Conservation (phyloP, 257 asterid genomes). For the Nicotiana undulata region DNA sequence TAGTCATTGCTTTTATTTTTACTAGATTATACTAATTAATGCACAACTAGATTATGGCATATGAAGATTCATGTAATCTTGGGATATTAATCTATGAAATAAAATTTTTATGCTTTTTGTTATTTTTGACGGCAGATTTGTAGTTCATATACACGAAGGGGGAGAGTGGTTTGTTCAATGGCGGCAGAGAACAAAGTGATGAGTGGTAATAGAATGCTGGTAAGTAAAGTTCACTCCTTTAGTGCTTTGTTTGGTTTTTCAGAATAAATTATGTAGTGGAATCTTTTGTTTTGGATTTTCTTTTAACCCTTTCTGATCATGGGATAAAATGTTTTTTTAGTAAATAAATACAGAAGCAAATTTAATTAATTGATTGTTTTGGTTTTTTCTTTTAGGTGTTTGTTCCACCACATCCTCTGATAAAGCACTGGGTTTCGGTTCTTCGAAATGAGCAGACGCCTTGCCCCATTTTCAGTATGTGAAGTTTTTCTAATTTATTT, state of each 20-base stretch:
- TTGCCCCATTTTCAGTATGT: conserved; percentile 71
- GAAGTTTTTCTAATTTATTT: not conserved
- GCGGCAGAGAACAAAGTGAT: conserved; percentile 39
- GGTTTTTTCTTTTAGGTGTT: conserved; percentile 42
- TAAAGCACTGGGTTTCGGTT: conserved; percentile 97
- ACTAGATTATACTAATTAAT: no score
- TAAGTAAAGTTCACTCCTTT: conserved; percentile 18
- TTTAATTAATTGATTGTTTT: not conserved
- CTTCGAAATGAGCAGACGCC: conserved; percentile 92
- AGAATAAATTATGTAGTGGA: not conserved
- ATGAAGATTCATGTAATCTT: not conserved
- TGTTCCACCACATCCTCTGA: conserved; percentile 94
- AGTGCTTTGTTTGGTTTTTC: not conserved
- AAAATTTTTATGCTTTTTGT: not conserved
- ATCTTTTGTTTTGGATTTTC: not conserved
- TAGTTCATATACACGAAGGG: conserved; percentile 10
- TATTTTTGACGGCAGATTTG: not conserved
- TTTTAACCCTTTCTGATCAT: conserved; percentile 2
- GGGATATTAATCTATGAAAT: not conserved
- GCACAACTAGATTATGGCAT: not conserved
- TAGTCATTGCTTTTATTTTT: no score
- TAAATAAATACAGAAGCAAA: not conserved
- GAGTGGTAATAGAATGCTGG: conserved; percentile 80
- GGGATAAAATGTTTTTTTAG: not conserved
- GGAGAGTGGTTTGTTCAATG: conserved; percentile 35